These are phyloP conservation scores for Penicillium flavigenum DNA, from an alignment of 495 filamentous ascomycete species.

Conservation along the genomic window DNA sequence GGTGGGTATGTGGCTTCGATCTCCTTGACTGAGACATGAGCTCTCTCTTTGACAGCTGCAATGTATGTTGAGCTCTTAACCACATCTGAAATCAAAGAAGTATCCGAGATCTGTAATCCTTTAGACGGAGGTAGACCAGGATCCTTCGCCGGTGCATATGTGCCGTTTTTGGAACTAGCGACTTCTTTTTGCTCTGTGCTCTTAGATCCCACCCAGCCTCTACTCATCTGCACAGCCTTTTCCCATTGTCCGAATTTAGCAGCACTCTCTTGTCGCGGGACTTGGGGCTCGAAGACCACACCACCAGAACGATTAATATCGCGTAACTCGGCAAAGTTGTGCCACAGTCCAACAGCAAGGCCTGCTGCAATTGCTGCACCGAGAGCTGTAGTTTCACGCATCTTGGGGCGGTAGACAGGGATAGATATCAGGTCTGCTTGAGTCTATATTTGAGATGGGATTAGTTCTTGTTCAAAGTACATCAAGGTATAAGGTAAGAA, in stretches of 20 bases:
- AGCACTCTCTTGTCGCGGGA: slow-evolving; percentile 58
- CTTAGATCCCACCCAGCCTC: slow-evolving; percentile 60
- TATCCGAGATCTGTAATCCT: neutral
- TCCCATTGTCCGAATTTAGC: slow-evolving; percentile 75
- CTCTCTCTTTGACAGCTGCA: slow-evolving; percentile 12
- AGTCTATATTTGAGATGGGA: slow-evolving; percentile 24
- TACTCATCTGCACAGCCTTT: slow-evolving; percentile 81
- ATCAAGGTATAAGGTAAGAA: neutral
- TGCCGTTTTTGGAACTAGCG: neutral
- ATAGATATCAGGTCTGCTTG: slow-evolving; percentile 48
- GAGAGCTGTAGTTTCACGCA: slow-evolving; percentile 92
- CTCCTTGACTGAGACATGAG: slow-evolving; percentile 20
- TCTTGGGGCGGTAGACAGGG: slow-evolving; percentile 51
- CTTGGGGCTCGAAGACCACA: slow-evolving; percentile 68
- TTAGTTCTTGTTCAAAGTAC: neutral
- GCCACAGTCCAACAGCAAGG: slow-evolving; percentile 81
- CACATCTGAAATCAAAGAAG: slow-evolving; percentile 7
- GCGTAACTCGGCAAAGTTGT: slow-evolving; percentile 72
- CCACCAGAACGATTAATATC: slow-evolving; percentile 73
- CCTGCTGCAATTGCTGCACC: slow-evolving; percentile 95
- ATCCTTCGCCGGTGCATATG: neutral
- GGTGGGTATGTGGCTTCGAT: slow-evolving; percentile 15
- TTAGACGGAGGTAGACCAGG: neutral
- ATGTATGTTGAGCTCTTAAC: slow-evolving; percentile 5
- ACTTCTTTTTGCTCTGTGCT: neutral